A percentile compares a stretch with the other conserved stretches of the same genome.
Evolutionary conservation across 1,139 yeast species (phyloP).

Genomic region (Geotrichum macrosporum): DNA sequence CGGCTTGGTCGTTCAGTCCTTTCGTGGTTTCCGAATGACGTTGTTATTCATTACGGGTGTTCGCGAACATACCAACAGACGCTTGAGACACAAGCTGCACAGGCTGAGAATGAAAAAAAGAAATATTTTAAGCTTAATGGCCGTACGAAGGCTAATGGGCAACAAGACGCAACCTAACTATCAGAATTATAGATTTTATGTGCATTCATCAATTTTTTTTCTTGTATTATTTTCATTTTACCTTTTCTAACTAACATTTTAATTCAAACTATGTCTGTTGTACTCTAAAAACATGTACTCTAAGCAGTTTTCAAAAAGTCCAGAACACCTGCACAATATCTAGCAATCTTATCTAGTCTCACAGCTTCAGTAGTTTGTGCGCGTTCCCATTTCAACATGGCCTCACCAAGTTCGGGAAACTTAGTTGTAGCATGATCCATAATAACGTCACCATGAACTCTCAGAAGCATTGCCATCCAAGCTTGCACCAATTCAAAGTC

Average conservation of each 20-base stretch:
- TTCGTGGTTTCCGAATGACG: constrained; percentile 48
- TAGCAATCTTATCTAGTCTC: constrained; percentile 62
- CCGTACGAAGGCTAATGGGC: background rate
- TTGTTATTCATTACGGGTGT: constrained; percentile 70
- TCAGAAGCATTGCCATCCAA: constrained; percentile 66
- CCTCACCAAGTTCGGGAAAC: constrained; percentile 38
- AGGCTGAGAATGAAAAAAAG: background rate
- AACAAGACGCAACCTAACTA: background rate
- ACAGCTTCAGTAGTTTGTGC: constrained; percentile 45
- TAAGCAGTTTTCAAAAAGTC: constrained; percentile 47
- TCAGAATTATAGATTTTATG: background rate
- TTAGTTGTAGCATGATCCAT: constrained; percentile 35
- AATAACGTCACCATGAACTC: constrained; percentile 78
- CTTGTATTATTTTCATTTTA: background rate
- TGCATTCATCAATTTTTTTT: background rate
- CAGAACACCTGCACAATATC: constrained; percentile 81
- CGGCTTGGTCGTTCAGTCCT: constrained; percentile 61
- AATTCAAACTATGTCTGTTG: no score
- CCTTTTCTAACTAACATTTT: background rate
- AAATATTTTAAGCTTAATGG: constrained; percentile 2
- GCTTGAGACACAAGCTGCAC: constrained; percentile 21
- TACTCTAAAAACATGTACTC: no score
- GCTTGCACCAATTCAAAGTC: constrained; percentile 76
- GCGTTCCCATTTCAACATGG: constrained; percentile 50
- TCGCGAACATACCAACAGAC: constrained; percentile 30